phyloP scores from a whole-genome alignment of 495 filamentous ascomycete genomes.

The Podospora pseudopauciseta region DNA sequence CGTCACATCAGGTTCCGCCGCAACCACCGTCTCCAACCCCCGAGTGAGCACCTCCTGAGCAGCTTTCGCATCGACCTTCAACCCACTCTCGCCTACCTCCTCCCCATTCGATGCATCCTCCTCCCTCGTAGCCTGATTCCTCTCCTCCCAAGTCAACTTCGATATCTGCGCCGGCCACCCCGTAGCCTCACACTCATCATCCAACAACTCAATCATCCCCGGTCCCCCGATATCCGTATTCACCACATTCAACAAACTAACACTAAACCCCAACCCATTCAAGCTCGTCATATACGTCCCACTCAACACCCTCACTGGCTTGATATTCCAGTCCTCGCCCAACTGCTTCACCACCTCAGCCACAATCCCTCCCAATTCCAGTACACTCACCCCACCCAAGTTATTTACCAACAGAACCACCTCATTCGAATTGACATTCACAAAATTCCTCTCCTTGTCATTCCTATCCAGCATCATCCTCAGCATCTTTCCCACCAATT shows the following conservation, averaged over 20 bases:
- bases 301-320: constrained; percentile 62
- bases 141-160: constrained; percentile 57
- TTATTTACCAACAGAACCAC: constrained; percentile 87
- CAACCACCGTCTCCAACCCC: constrained; percentile 69
- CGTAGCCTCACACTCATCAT: constrained; percentile 76
- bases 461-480: constrained; percentile 70
- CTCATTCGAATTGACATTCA: constrained; percentile 62
- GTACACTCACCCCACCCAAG: constrained; percentile 81
- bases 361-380: constrained; percentile 87
- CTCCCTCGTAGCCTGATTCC: constrained; percentile 44
- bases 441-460: constrained; percentile 78
- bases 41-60: constrained; percentile 59
- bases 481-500: constrained; percentile 76
- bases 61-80: constrained; percentile 59
- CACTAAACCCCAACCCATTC: constrained; percentile 89
- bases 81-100: constrained; percentile 59
- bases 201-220: constrained; percentile 81
- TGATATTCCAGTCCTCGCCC: constrained; percentile 60
- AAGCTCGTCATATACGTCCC: constrained; percentile 82
- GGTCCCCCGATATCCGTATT: constrained; percentile 77
- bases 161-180: constrained; percentile 78
- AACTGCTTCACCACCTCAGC: constrained; percentile 84
- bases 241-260: constrained; percentile 74
- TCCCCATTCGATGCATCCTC: constrained; percentile 40
- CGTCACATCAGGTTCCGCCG: constrained; percentile 78